Percentiles rank a stretch among this genome's conserved stretches.
Evolutionary conservation across 1,139 yeast species (phyloP).

Genomic region (Saccharomyces hybrid): DNA sequence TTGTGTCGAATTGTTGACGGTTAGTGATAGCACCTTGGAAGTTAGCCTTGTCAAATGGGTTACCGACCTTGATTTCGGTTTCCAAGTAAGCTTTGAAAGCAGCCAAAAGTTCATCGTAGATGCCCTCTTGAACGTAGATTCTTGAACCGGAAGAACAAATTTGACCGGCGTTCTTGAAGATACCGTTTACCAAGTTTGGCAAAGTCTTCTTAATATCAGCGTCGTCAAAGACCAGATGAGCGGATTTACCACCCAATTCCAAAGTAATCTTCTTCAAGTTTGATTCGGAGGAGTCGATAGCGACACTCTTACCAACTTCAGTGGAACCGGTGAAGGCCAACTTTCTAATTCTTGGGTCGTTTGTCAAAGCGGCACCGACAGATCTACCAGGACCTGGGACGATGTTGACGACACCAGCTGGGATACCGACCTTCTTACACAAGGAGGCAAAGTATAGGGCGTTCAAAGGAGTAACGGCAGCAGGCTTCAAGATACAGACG

Average conservation of each 20-base stretch:
- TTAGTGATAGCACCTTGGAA: conserved; percentile 74
- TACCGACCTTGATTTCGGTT: conserved; percentile 51
- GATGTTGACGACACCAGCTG: conserved; percentile 72
- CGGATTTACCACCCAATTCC: conserved; percentile 84
- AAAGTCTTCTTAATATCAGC: conserved; percentile 60
- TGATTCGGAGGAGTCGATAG: conserved; percentile 58
- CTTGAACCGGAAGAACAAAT: conserved; percentile 85
- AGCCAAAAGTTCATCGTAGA: conserved; percentile 57
- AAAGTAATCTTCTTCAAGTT: conserved; percentile 73
- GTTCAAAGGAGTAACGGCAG: conserved; percentile 72
- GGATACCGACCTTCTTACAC: conserved; percentile 64
- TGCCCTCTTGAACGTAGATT: conserved; percentile 66
- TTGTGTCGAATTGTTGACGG: conserved; percentile 60
- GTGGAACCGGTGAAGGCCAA: conserved; percentile 84
- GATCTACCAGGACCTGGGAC: conserved; percentile 68
- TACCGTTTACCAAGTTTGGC: conserved; percentile 51
- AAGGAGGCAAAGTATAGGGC: conserved; percentile 59
- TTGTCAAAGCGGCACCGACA: conserved; percentile 66
- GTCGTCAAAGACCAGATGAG: conserved; percentile 68
- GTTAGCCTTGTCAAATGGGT: conserved; percentile 60
- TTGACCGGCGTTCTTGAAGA: conserved; percentile 78
- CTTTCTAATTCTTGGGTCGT: conserved; percentile 65
- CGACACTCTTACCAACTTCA: conserved; percentile 61
- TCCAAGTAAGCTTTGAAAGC: conserved; percentile 54
- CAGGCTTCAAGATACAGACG: conserved; percentile 65